These are phyloP conservation scores for Blastomyces gilchristii DNA, from an alignment of 2,329 filamentous ascomycete species.

Conservation along the genomic window DNA sequence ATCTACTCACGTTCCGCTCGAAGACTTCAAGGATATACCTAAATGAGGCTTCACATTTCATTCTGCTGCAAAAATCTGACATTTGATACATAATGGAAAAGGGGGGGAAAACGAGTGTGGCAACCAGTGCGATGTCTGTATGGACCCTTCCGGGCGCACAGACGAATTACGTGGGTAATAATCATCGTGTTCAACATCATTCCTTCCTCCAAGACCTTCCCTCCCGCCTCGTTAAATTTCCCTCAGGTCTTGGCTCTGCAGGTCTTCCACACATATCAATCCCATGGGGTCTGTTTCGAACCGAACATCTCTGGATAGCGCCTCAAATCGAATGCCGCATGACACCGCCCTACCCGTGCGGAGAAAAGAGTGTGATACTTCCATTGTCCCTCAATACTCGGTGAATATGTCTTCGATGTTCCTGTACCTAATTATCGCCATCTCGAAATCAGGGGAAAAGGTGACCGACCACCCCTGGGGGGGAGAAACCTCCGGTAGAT, in stretches of 20 bases:
- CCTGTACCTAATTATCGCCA: background rate
- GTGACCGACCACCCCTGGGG: background rate
- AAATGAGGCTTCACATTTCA: background rate
- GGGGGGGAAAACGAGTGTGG: background rate
- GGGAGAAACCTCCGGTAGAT: background rate
- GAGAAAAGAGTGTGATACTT: background rate
- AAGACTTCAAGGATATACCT: background rate
- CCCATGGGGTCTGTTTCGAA: background rate
- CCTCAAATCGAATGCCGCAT: background rate
- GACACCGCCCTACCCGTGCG: background rate
- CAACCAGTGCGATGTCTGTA: background rate
- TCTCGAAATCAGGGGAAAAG: background rate
- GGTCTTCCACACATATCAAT: background rate
- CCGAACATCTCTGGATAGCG: background rate
- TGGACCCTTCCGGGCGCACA: background rate
- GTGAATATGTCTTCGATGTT: background rate
- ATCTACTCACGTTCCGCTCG: background rate
- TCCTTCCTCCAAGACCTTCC: background rate
- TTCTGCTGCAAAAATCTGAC: background rate
- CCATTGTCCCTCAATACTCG: background rate
- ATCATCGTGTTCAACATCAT: background rate
- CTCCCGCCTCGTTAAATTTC: background rate
- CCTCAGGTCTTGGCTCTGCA: background rate
- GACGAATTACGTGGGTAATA: background rate
- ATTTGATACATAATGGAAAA: background rate